Evolutionary conservation across 805 yeast genomes (phyloP).

Genomic region (Suhomyces emberorum): DNA sequence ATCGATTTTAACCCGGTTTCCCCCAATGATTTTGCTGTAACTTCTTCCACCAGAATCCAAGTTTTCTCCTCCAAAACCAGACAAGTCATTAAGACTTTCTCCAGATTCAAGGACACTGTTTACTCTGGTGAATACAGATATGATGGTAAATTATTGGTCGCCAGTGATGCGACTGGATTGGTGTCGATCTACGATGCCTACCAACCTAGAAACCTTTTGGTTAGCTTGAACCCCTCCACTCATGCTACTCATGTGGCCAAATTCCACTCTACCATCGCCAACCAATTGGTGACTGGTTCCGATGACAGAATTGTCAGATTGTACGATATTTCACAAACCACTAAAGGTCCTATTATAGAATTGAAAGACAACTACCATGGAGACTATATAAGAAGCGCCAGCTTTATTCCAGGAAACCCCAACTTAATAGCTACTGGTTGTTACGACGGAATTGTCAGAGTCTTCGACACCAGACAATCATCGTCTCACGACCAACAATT

Average conservation of each 20-base stretch:
- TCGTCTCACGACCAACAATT: constrained; percentile 36
- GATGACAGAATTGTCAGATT: constrained; percentile 86
- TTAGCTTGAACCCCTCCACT: constrained; percentile 76
- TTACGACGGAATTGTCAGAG: constrained; percentile 81
- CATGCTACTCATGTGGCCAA: constrained; percentile 93
- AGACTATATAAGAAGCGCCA: constrained; percentile 84
- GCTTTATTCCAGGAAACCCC: constrained; percentile 70
- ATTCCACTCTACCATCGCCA: constrained; percentile 75
- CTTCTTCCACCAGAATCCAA: constrained; percentile 88
- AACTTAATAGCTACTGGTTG: constrained; percentile 89
- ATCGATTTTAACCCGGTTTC: constrained; percentile 80
- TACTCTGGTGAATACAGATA: constrained; percentile 86
- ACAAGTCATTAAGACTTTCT: constrained; percentile 81
- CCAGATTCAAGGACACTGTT: constrained; percentile 87
- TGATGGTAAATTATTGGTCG: constrained; percentile 88
- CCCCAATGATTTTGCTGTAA: constrained; percentile 91
- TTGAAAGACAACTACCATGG: constrained; percentile 64
- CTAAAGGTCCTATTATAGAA: constrained; percentile 63
- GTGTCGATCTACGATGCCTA: constrained; percentile 87
- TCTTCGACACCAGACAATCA: constrained; percentile 72
- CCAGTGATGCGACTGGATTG: constrained; percentile 92
- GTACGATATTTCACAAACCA: constrained; percentile 79
- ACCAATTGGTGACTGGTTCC: constrained; percentile 79
- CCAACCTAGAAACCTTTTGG: constrained; percentile 73
- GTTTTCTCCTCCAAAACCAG: constrained; percentile 91